Base-by-base conservation (phyloP, 352 stramenopile genomes). In the Porosira glacialis region DNA sequence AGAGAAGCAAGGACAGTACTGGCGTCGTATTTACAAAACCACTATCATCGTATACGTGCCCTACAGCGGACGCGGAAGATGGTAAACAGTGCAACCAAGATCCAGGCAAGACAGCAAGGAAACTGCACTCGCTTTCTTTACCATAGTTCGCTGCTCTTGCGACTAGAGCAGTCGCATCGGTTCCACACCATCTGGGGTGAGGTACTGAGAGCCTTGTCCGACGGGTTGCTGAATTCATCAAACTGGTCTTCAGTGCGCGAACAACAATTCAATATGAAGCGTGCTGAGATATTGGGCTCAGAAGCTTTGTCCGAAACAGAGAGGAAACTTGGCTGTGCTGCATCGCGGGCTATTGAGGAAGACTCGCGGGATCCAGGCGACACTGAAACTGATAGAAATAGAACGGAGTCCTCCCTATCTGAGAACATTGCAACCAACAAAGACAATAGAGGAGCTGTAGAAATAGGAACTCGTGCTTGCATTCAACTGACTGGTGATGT, bases 161-260 rank as follows among this genome's bases (percentile, higher is more conserved):
- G 52, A 36, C 24, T 70, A 3, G 59, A 77, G 51, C 51, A 77
- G 26, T 70, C 59, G 5, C 50, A 66, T 5, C 50, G 31, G 2
- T 77, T 77, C 28, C 3, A 21, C 51, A 21, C 35, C 8, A 50
- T 68, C 17, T 77, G 67, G 67, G 41, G 19, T 5, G 2, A 10
- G 19, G 31, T 24, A 31, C 44, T 70, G 49, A 3, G 8, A 41
- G 15, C 33, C 8, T 8, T 41, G 15, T 8, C 8, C 33, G 8
- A 15, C 15, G 33, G 8, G 33, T 15, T 15, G 8, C 33, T 15
- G 15, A 41, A 15, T 41, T 15, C 33, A 41, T 41, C 33, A 41
- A 41, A 15, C 33, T 41, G 33, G 33, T 41, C 33, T 41, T 8
- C 33, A 15, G 8, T 41, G 8, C 33, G 33, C 8, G 33, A 41